phyloP scores from a whole-genome alignment of 352 stramenopile genomes.

The Phytopythium kandeliae region DNA sequence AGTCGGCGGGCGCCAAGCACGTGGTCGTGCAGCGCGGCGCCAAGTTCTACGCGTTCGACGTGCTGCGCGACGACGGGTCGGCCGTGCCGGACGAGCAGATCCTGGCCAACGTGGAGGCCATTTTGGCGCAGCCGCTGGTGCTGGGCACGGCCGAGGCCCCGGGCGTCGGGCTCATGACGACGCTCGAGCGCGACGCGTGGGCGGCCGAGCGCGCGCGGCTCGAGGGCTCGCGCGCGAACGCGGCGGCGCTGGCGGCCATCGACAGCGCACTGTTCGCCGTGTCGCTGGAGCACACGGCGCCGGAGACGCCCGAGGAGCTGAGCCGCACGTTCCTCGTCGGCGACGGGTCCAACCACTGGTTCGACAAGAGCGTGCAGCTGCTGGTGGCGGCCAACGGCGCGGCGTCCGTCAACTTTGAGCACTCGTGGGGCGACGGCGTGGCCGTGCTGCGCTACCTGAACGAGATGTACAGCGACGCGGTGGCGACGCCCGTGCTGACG shows the following conservation, averaged over 20 bases:
- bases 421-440: slow-evolving; percentile 88
- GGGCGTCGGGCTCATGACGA: slow-evolving; percentile 75
- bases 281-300: slow-evolving; percentile 66
- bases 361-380: slow-evolving; percentile 91
- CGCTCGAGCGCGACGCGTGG: slow-evolving; percentile 81
- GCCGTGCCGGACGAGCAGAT: slow-evolving; percentile 73
- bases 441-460: slow-evolving; percentile 87
- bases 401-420: slow-evolving; percentile 87
- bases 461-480: slow-evolving; percentile 78
- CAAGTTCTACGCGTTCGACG: slow-evolving; percentile 87
- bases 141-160: slow-evolving; percentile 26
- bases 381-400: slow-evolving; percentile 79
- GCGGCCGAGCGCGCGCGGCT: slow-evolving; percentile 57
- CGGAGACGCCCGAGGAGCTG: slow-evolving; percentile 45
- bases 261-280: slow-evolving; percentile 86
- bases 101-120: slow-evolving; percentile 79
- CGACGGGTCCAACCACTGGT: slow-evolving; percentile 87
- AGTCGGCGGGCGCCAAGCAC: slow-evolving; percentile 56
- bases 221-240: slow-evolving; percentile 49
- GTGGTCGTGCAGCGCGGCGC: slow-evolving; percentile 81
- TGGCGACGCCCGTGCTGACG: slow-evolving; percentile 66
- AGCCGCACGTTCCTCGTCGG: slow-evolving; percentile 79
- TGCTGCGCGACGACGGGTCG: slow-evolving; percentile 57
- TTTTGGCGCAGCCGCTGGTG: slow-evolving; percentile 58
- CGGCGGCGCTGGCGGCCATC: slow-evolving; percentile 69